phyloP scores from a whole-genome alignment of 345 rosid genomes.

The Salix viminalis region DNA sequence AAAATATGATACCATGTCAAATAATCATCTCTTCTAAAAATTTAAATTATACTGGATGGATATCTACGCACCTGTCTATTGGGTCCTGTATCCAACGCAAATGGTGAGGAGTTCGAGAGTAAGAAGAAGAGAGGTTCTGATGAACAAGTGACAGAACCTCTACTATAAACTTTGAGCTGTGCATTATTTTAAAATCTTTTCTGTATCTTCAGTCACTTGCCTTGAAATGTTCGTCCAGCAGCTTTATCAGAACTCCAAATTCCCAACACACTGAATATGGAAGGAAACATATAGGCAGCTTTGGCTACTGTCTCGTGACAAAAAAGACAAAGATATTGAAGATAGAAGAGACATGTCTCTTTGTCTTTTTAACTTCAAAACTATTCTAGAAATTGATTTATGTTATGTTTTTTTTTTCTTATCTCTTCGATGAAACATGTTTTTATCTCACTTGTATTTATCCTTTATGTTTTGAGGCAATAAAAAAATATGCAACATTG shows the following conservation, averaged over 20 bases:
- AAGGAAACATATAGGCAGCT: background rate
- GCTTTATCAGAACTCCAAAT: background rate
- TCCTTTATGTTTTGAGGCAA: too few species aligned
- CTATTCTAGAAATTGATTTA: too few species aligned
- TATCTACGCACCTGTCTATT: conserved; percentile 56
- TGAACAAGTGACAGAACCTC: conserved; percentile 3
- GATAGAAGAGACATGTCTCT: too few species aligned
- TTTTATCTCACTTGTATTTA: too few species aligned
- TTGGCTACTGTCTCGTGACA: too few species aligned
- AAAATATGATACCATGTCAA: rapidly evolving
- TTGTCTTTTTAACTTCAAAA: too few species aligned
- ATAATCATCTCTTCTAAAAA: rapidly evolving
- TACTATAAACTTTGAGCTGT: background rate
- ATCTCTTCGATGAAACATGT: too few species aligned
- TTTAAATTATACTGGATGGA: conserved; percentile 16
- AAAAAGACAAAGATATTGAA: too few species aligned
- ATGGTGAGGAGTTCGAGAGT: conserved; percentile 26
- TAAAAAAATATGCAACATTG: too few species aligned
- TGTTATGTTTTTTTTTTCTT: too few species aligned
- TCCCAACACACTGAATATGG: background rate
- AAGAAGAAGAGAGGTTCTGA: conserved; percentile 24
- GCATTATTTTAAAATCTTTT: background rate
- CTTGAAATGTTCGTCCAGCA: background rate
- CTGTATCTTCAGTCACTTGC: background rate
- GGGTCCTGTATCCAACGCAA: conserved; percentile 46